Evolutionary conservation across 805 yeast species (phyloP), one percentile per base, ranked within the genome.

Genomic region (Candida lessepsii): DNA sequence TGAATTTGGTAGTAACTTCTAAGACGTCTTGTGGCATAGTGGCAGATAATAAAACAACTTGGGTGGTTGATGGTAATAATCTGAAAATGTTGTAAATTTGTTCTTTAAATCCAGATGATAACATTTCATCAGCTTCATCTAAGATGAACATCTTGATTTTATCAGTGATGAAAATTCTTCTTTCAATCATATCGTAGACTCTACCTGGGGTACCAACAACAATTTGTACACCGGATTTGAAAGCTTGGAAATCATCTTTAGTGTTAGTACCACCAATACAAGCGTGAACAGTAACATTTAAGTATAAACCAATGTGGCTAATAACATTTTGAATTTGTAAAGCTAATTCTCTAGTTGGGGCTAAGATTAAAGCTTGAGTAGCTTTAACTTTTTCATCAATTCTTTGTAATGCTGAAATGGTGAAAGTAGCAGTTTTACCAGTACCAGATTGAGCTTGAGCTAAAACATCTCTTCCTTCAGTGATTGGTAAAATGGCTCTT

Each of bases 131-230:
- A 58, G 98, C 98, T 75, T 91, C 99, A 73, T 91, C 99, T 60
- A 93, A 76, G 61, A 91, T 82, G 71, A 93, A 80, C 95, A 93
- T 88, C 75, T 89, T 88, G 58, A 93, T 76, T 65, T 82, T 76
- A 56, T 86, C 79, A 49, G 96, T 83, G 62, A 73, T 81, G 67
- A 93, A 81, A 70, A 73, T 75, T 58, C 96, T 78, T 65, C 97
- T 81, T 69, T 86, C 86, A 61, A 93, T 90, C 91, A 93, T 88
- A 67, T 93, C 98, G 58, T 74, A 79, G 50, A 93, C 97, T 73
- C 99, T 82, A 60, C 99, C 99, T 55, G 99, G 99, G 45, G 99
- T 93, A 62, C 98, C 99, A 57, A 89, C 91, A 44, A 93, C 95
- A 44, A 91, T 78, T 71, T 91, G 97, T 50, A 86, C 95, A 53